Evolutionary conservation across 176 grass and related monocot species (phyloP).

Genomic region (Puya raimondii): DNA sequence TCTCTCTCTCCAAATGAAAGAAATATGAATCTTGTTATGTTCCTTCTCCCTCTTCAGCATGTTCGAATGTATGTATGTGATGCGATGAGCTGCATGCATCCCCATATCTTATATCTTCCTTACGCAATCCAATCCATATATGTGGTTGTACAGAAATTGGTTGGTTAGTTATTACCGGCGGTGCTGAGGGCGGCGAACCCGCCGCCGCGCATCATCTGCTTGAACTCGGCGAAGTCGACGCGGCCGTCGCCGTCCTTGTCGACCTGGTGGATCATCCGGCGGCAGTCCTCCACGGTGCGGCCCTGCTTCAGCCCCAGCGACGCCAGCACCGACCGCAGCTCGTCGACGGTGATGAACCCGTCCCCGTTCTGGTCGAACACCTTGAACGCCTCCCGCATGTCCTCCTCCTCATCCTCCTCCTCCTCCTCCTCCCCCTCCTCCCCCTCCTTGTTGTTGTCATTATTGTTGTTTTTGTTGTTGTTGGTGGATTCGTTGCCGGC

Average conservation of each 20-base stretch:
- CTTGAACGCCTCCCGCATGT: constrained; percentile 60
- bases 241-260: constrained; percentile 53
- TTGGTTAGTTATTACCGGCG: no score
- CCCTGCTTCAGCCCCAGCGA: constrained; percentile 65
- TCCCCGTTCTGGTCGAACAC: constrained; percentile 77
- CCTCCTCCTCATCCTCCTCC: constrained; percentile 38
- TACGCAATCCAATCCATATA: no score
- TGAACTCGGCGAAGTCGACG: constrained; percentile 70
- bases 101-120: no score
- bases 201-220: constrained; percentile 65
- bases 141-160: no score
- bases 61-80: no score
- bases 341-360: constrained; percentile 61
- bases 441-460: no score
- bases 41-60: no score
- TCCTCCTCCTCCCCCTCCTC: background rate
- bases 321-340: constrained; percentile 44
- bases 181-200: constrained; percentile 32
- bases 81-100: no score
- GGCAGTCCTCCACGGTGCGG: constrained; percentile 48
- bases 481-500: background rate
- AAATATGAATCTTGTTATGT: no score
- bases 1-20: no score
- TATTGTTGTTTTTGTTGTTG: no score
- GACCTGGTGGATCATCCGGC: constrained; percentile 51